Evolutionary conservation across 352 stramenopile genomes (phyloP).

Genomic region (Globisporangium yorkense): DNA sequence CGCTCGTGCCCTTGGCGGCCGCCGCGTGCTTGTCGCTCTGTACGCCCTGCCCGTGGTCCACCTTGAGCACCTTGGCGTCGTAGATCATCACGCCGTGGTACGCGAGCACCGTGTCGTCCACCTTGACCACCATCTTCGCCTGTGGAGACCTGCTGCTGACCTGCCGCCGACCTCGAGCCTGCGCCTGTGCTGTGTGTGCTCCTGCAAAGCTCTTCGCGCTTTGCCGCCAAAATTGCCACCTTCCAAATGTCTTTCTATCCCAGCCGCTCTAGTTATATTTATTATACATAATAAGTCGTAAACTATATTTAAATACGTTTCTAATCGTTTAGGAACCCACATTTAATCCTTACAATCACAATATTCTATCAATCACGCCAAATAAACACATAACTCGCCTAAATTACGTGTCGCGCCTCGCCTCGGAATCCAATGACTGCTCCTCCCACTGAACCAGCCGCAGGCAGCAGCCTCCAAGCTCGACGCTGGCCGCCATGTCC

Average conservation of each 20-base stretch:
- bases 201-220: neutral
- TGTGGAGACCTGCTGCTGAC: neutral
- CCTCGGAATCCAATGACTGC: neutral
- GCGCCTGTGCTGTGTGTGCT: neutral
- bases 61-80: conserved; percentile 79
- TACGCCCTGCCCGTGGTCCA: conserved; percentile 69
- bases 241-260: neutral
- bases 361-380: too few species aligned
- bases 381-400: too few species aligned
- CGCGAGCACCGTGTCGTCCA: conserved; percentile 68
- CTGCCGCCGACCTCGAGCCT: neutral
- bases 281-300: neutral
- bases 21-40: conserved; percentile 15
- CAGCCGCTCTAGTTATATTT: neutral
- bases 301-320: neutral
- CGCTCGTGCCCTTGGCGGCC: conserved; percentile 14
- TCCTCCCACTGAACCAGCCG: neutral
- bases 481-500: conserved; percentile 30
- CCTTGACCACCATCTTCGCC: conserved; percentile 42
- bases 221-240: conserved; percentile 1
- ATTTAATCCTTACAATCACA: too few species aligned
- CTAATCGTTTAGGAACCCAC: too few species aligned
- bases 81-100: conserved; percentile 84
- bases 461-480: too few species aligned
- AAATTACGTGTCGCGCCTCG: too few species aligned